phyloP scores from a whole-genome alignment of 2,329 filamentous ascomycete genomes.

The Pseudocercospora crystallina region DNA sequence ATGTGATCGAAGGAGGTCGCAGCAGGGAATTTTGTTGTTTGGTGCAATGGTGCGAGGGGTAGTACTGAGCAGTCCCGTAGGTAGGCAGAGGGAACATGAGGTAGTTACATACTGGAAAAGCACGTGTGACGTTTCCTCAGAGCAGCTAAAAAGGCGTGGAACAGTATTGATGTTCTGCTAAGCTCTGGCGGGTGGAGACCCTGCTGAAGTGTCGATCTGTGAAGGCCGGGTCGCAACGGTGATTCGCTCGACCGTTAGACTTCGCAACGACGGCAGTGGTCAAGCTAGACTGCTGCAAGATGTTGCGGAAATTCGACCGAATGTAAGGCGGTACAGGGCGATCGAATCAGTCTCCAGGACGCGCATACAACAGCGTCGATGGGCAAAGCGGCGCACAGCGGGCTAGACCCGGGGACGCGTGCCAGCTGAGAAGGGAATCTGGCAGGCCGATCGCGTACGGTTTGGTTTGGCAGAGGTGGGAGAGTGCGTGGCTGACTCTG shows the following conservation, averaged over 20 bases:
- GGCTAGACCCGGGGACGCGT: constrained; percentile 11
- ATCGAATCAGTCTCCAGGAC: constrained; percentile 20
- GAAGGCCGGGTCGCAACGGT: constrained; percentile 8
- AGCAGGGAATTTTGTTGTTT: constrained; percentile 9
- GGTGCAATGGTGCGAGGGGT: not conserved
- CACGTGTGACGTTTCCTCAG: constrained; percentile 13
- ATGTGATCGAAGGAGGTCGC: constrained; percentile 20
- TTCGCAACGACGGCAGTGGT: constrained; percentile 14
- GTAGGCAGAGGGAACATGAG: constrained; percentile 15
- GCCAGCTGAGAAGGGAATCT: constrained; percentile 20
- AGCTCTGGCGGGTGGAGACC: constrained; percentile 19
- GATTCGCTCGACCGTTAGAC: constrained; percentile 18
- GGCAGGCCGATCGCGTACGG: constrained; percentile 15
- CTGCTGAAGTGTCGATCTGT: constrained; percentile 22
- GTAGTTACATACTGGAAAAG: constrained; percentile 21
- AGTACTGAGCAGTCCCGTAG: not conserved
- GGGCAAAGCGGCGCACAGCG: constrained; percentile 12
- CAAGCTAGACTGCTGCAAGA: constrained; percentile 22
- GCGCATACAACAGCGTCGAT: constrained; percentile 7
- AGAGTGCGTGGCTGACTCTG: no score
- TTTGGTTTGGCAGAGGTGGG: constrained; percentile 6
- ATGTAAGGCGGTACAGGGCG: constrained; percentile 21
- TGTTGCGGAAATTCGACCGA: constrained; percentile 24
- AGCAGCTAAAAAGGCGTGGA: no score
- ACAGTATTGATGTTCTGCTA: constrained; percentile 8